These are phyloP conservation scores for Suillus decipiens DNA, from an alignment of 768 basidiomycete genomes.

Conservation along the genomic window DNA sequence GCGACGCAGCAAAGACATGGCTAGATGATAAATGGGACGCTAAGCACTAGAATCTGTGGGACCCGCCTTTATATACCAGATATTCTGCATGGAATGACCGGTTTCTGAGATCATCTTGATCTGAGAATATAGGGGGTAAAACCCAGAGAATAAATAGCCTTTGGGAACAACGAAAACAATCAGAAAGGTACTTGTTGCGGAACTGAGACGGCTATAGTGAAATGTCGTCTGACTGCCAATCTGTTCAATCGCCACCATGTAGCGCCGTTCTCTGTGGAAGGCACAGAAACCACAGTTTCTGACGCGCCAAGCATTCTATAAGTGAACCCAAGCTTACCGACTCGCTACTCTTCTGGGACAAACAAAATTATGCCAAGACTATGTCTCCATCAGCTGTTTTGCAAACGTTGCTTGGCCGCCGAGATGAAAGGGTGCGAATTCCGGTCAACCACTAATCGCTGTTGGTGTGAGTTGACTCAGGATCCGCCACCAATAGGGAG, in stretches of 20 bases:
- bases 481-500: slow-evolving; percentile 3
- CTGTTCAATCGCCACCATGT: background rate
- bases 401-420: background rate
- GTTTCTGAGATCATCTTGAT: slow-evolving; percentile 6
- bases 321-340: slow-evolving; percentile 10
- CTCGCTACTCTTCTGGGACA: background rate
- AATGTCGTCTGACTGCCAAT: background rate
- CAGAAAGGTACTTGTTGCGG: slow-evolving; percentile 16
- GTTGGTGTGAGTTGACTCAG: background rate
- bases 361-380: slow-evolving; percentile 10
- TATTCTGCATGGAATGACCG: slow-evolving; percentile 1
- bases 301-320: slow-evolving; percentile 16
- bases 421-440: background rate
- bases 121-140: background rate
- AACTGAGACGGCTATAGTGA: slow-evolving; percentile 24
- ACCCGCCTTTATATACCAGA: slow-evolving; percentile 21
- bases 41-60: background rate
- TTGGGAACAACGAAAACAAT: slow-evolving; percentile 3
- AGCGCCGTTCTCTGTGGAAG: background rate
- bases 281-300: slow-evolving; percentile 3
- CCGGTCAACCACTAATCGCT: background rate
- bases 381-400: background rate
- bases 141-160: background rate
- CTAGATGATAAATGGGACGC: background rate
- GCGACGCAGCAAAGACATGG: slow-evolving; percentile 22